Percentiles rank a stretch among this genome's conserved stretches.
These are phyloP conservation scores for Starmerella stellata DNA, from an alignment of 805 yeast species.

Conservation along the genomic window DNA sequence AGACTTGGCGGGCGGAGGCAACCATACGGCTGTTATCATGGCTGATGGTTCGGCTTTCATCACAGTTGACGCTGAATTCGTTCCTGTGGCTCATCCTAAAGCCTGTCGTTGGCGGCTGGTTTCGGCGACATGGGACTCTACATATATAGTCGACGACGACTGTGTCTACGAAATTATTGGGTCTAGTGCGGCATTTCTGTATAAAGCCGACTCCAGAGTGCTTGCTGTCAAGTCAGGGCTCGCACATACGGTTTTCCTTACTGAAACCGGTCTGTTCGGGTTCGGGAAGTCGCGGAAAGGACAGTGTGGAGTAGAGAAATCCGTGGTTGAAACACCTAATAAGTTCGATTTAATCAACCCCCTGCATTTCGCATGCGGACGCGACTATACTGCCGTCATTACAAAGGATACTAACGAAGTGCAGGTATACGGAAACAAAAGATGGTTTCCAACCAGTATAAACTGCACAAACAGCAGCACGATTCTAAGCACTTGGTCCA, in stretches of 20 bases:
- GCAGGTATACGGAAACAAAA: too few species aligned
- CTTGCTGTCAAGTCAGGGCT: slow-evolving; percentile 19
- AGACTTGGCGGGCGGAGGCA: slow-evolving; percentile 57
- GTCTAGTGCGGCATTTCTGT: not conserved
- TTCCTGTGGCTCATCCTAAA: slow-evolving; percentile 8
- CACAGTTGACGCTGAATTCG: slow-evolving; percentile 1
- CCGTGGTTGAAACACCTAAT: slow-evolving; percentile 3
- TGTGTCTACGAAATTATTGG: not conserved
- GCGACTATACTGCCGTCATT: slow-evolving; percentile 36
- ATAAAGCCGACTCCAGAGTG: not conserved
- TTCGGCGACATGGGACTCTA: slow-evolving; percentile 68
- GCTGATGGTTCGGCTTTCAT: slow-evolving; percentile 32
- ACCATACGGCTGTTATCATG: slow-evolving; percentile 52
- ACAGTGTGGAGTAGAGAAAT: slow-evolving; percentile 24
- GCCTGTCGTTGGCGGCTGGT: slow-evolving; percentile 28
- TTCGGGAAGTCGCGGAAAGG: slow-evolving; percentile 58
- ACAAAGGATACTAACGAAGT: too few species aligned
- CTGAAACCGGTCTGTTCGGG: slow-evolving; percentile 33
- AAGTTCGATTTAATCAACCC: not conserved
- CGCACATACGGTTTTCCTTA: slow-evolving; percentile 21
- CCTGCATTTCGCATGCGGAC: slow-evolving; percentile 28
- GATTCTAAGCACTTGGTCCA: slow-evolving; percentile 14
- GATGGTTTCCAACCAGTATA: not conserved
- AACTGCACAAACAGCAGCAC: not conserved
- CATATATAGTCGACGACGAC: slow-evolving; percentile 30